Percentiles rank a stretch among this genome's conserved stretches.
phyloP scores from a whole-genome alignment of 108 stramenopile species.

The Parmales sp. region DNA sequence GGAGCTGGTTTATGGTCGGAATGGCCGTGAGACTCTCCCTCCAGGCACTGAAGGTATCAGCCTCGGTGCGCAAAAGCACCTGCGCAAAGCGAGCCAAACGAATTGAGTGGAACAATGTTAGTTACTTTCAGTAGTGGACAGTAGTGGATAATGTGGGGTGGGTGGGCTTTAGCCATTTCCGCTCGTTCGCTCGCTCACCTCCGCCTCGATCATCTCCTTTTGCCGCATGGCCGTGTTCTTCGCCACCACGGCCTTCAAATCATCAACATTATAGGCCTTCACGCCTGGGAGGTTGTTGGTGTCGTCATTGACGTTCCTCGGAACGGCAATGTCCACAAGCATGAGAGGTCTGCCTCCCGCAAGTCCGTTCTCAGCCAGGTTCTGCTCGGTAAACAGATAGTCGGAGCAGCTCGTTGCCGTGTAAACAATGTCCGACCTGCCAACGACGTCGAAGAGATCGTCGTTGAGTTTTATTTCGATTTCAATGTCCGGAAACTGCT shows the following conservation, averaged over 20 bases:
- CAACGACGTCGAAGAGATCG: slow-evolving; percentile 80
- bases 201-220: slow-evolving; percentile 94
- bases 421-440: slow-evolving; percentile 84
- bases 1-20: slow-evolving; percentile 89
- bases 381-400: slow-evolving; percentile 65
- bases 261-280: slow-evolving; percentile 89
- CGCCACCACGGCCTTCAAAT: slow-evolving; percentile 94
- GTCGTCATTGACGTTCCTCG: slow-evolving; percentile 81
- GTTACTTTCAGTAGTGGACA: no score
- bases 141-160: no score
- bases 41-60: slow-evolving; percentile 74
- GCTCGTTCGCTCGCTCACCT: no score
- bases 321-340: slow-evolving; percentile 97
- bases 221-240: slow-evolving; percentile 94
- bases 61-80: no score
- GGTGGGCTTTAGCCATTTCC: no score
- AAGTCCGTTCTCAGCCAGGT: slow-evolving; percentile 66
- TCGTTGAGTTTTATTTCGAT: slow-evolving; percentile 79
- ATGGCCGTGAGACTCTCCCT: slow-evolving; percentile 84
- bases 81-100: no score
- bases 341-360: slow-evolving; percentile 68
- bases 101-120: no score
- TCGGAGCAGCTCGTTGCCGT: slow-evolving; percentile 78
- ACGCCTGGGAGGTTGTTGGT: slow-evolving; percentile 50
- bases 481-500: slow-evolving; percentile 83